Conservation (phyloP, 2,329 filamentous ascomycete species). For the Simplicillium aogashimaense region DNA sequence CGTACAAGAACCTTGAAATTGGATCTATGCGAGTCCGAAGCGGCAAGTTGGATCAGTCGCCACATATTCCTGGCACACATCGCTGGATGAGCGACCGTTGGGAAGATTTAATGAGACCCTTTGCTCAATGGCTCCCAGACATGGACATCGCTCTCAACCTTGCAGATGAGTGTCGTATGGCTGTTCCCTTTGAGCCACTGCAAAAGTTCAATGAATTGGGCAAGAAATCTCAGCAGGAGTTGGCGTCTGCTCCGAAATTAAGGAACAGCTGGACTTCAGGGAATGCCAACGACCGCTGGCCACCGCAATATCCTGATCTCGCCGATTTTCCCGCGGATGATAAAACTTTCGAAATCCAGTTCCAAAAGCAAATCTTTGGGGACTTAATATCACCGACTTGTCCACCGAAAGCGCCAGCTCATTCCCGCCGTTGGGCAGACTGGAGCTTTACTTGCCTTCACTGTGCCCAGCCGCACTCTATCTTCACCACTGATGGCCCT, state of each 20-base stretch:
- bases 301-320: slow-evolving; percentile 7
- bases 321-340: slow-evolving; percentile 3
- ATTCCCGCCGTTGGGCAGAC: slow-evolving; percentile 27
- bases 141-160: slow-evolving; percentile 76
- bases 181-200: slow-evolving; percentile 48
- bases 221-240: slow-evolving; percentile 45
- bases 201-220: slow-evolving; percentile 35
- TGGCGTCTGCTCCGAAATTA: slow-evolving; percentile 9
- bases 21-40: slow-evolving; percentile 45
- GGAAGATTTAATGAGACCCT: slow-evolving; percentile 55
- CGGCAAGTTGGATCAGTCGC: slow-evolving; percentile 39
- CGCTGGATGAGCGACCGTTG: slow-evolving; percentile 27
- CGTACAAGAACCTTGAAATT: slow-evolving; percentile 24
- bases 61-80: slow-evolving; percentile 18
- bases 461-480: slow-evolving; percentile 26
- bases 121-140: slow-evolving; percentile 60
- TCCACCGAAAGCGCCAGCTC: slow-evolving; percentile 33
- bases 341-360: slow-evolving; percentile 10
- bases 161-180: slow-evolving; percentile 51
- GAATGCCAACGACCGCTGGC: slow-evolving; percentile 6
- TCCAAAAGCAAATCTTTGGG: slow-evolving; percentile 20
- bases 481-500: slow-evolving; percentile 16
- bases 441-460: slow-evolving; percentile 19
- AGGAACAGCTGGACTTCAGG: slow-evolving; percentile 6
- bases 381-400: slow-evolving; percentile 29